Base-by-base conservation (phyloP, 352 stramenopile genomes). In the Phytophthora citricola region DNA sequence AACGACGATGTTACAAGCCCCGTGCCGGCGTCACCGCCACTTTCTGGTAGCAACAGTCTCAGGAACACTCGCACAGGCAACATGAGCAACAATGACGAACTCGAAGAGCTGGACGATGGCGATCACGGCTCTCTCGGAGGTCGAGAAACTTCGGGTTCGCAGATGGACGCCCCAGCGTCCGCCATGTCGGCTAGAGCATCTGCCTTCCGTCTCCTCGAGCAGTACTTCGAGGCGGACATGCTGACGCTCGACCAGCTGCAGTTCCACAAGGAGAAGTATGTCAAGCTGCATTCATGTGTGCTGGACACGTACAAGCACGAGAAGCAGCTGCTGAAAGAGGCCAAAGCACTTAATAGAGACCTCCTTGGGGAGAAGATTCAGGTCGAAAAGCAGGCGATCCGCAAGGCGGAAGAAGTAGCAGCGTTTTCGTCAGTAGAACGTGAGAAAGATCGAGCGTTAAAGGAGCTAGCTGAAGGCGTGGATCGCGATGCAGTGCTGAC, bases 221-320 rank as follows among this genome's bases (percentile, higher is more conserved):
- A 93, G 63, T 95, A 93, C 68, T 92, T 92, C 20, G 83, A 95
- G 52, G 85, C 83, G 24, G 87, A 92, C 58, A 92, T 93, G 80
- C 50, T 95, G 56, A 93, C 85, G 31, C 75, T 91, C 17, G 82
- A 90, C 45, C 76, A 91, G 63, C 73, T 92, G 55, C 73, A 92
- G 60, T 90, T 89, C 66, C 81, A 94, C 73, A 95, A 95, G 66
- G 77, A 89, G 11, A 92, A 90, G 44, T 95, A 93, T 70, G 61
- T 73, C 17, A 80, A 84, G 58, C 70, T 95, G 29, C 84, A 92
- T 48, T 77, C 75, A 22, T 87, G 76, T 41, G 81, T 94, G 36
- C 67, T 95, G 43, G 76, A 82, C 17, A 94, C 85, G 36, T 94
- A 94, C 69, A 88, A 89, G 43, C 85, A 91, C 66, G 87, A 95